These are phyloP conservation scores for Tylopilus subfusipes DNA, from an alignment of 768 basidiomycete genomes.

Conservation along the genomic window DNA sequence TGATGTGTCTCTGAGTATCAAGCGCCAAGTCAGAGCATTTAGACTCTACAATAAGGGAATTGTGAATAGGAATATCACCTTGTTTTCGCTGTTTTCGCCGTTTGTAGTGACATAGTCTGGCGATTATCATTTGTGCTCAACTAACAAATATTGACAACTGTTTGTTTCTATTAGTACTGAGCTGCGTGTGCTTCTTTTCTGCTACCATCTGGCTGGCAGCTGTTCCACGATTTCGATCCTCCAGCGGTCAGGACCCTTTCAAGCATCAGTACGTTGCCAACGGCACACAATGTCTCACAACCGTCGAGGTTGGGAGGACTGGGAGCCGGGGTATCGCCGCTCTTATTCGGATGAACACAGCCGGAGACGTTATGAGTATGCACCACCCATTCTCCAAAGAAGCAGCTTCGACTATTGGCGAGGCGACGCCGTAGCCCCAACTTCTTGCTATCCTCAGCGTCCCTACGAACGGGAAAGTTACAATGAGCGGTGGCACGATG, in stretches of 20 bases:
- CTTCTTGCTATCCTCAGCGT: slow-evolving; percentile 3
- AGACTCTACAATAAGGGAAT: too few relatives aligned
- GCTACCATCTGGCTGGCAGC: neutral
- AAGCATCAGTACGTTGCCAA: slow-evolving; percentile 5
- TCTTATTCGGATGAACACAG: slow-evolving; percentile 9
- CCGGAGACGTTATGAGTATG: slow-evolving; percentile 2
- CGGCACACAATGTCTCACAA: slow-evolving; percentile 15
- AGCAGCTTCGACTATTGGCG: slow-evolving; percentile 25
- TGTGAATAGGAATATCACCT: neutral
- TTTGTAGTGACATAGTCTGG: too few relatives aligned
- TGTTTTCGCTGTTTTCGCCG: too few relatives aligned
- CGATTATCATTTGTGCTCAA: too few relatives aligned
- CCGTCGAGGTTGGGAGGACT: slow-evolving; percentile 13
- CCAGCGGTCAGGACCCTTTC: slow-evolving; percentile 1
- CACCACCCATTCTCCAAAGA: slow-evolving; percentile 2
- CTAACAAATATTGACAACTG: too few relatives aligned
- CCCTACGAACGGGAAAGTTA: slow-evolving; percentile 3
- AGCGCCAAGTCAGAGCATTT: too few relatives aligned
- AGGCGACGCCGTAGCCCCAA: slow-evolving; percentile 6
- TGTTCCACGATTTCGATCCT: slow-evolving; percentile 18
- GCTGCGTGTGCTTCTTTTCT: too few relatives aligned
- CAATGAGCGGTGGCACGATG: slow-evolving; percentile 12
- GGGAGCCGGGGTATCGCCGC: slow-evolving; percentile 1
- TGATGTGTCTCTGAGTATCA: neutral
- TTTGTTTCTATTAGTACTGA: too few relatives aligned